These are phyloP conservation scores for Jatropha multifida DNA, from an alignment of 441 rosid genomes.

Conservation along the genomic window DNA sequence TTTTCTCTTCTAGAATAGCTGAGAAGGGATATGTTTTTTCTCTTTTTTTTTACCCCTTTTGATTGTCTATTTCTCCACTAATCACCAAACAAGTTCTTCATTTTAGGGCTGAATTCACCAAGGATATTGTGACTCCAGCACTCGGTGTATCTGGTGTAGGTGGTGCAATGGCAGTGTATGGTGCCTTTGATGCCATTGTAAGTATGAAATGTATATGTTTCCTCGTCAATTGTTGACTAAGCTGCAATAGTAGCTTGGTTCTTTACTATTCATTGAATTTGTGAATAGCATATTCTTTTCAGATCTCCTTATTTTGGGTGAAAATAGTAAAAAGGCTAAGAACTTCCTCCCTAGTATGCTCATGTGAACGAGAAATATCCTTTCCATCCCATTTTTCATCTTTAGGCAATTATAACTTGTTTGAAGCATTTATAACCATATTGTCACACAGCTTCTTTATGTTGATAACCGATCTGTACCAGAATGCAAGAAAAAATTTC, in stretches of 20 bases:
- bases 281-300: conserved; percentile 3
- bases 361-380: neutral
- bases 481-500: neutral
- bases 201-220: conserved; percentile 33
- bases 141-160: conserved; percentile 88
- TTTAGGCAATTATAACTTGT: neutral
- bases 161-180: conserved; percentile 91
- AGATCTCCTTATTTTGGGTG: neutral
- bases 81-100: conserved; percentile 4
- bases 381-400: neutral
- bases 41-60: conserved; percentile 3
- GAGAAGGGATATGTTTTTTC: neutral
- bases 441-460: neutral
- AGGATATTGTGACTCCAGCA: conserved; percentile 72
- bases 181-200: conserved; percentile 87
- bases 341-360: neutral
- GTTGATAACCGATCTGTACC: neutral
- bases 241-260: neutral
- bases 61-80: neutral
- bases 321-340: neutral
- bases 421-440: neutral
- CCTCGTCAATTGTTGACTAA: conserved; percentile 3
- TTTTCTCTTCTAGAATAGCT: neutral
- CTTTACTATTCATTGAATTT: neutral
- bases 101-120: conserved; percentile 87